Conservation (phyloP, 768 basidiomycete species). For the Coprinellus micaceus region DNA sequence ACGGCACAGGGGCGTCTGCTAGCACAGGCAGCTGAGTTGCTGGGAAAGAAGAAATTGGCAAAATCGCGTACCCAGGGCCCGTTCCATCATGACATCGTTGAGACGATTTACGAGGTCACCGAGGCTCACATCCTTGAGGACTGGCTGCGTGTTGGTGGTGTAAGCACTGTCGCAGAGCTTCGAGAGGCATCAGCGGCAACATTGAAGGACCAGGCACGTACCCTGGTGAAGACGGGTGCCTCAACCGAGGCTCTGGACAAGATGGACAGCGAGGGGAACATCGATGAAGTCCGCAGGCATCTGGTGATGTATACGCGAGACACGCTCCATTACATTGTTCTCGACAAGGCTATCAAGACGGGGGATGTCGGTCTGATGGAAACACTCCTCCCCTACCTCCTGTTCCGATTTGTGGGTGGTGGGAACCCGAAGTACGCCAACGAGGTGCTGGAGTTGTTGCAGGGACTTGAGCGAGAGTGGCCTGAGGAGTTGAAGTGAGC, state of each 20-base stretch:
- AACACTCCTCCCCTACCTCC: conserved; percentile 24
- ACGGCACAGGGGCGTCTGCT: conserved; percentile 25
- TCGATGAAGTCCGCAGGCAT: conserved; percentile 25
- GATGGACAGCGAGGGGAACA: conserved; percentile 12
- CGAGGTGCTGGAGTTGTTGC: conserved; percentile 33
- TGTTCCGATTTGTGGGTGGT: conserved; percentile 32
- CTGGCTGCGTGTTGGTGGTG: conserved; percentile 26
- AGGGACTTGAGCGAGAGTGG: conserved; percentile 29
- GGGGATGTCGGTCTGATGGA: conserved; percentile 39
- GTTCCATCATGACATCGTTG: conserved; percentile 32
- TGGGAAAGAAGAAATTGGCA: conserved; percentile 27
- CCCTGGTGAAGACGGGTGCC: neutral
- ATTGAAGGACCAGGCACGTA: neutral
- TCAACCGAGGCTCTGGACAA: neutral
- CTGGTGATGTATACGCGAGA: conserved; percentile 33
- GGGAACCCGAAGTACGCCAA: conserved; percentile 30
- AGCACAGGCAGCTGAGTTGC: conserved; percentile 26
- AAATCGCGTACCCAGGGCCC: conserved; percentile 24
- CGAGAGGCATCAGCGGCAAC: neutral
- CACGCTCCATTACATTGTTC: conserved; percentile 32
- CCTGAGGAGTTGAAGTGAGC: conserved; percentile 16
- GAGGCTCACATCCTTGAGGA: conserved; percentile 34
- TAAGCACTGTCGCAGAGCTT: conserved; percentile 24
- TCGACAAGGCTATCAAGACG: conserved; percentile 29
- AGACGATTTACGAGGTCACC: conserved; percentile 30